A percentile compares a stretch with the other conserved stretches of the same genome.
phyloP scores from a whole-genome alignment of 163 green algal genomes.

The Chlorella variabilis region DNA sequence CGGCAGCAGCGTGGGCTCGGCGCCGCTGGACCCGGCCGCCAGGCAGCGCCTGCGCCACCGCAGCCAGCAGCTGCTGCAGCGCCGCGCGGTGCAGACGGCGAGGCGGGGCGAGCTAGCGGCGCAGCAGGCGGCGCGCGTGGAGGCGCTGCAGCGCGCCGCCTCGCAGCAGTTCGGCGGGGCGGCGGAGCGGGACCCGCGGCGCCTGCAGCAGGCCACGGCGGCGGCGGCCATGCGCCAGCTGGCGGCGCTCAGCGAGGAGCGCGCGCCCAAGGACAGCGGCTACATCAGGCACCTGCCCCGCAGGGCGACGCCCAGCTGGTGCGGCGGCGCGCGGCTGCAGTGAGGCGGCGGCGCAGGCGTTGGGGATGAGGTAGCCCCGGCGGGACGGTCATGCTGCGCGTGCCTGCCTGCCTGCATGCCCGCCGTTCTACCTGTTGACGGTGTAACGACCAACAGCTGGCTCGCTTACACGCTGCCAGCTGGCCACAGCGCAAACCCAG shows the following conservation, averaged over 20 bases:
- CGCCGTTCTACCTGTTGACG: too few species aligned
- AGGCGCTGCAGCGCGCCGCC: not conserved
- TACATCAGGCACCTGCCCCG: conserved; percentile 26
- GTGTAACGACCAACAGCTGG: too few species aligned
- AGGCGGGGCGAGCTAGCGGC: not conserved
- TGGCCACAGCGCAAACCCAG: too few species aligned
- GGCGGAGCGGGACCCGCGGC: not conserved
- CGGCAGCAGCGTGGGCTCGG: not conserved
- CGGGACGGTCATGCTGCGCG: too few species aligned
- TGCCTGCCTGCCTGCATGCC: too few species aligned
- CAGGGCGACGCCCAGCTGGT: conserved; percentile 9
- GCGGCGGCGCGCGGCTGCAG: conserved; percentile 3
- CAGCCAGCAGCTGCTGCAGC: conserved; percentile 29
- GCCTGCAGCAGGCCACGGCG: conserved; percentile 24
- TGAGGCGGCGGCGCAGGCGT: not conserved
- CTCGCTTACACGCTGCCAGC: too few species aligned
- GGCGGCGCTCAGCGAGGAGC: conserved; percentile 3
- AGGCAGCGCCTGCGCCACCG: conserved; percentile 12
- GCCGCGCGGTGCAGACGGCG: not conserved
- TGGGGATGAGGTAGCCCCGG: not conserved
- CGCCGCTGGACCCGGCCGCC: not conserved
- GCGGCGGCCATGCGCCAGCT: conserved; percentile 24
- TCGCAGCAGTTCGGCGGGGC: not conserved
- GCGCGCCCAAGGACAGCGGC: not conserved
- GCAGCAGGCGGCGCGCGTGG: not conserved